Evolutionary conservation across 1,284 basidiomycete genomes (phyloP).

Genomic region (Takashimella tepidaria): DNA sequence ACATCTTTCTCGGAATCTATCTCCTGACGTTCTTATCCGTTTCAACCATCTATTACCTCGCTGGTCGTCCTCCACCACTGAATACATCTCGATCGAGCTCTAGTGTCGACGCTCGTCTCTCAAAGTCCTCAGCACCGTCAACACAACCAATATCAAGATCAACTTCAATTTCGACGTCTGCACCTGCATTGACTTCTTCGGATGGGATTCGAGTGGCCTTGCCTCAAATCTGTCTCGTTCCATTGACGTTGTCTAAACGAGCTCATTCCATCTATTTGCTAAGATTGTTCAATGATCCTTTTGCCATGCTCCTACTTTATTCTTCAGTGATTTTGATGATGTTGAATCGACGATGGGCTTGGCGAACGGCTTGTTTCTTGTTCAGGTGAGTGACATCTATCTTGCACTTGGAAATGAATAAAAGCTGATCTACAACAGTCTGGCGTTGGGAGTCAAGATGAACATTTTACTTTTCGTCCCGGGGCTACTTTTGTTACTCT

Average conservation of each 20-base stretch:
- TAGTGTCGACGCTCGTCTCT: no score
- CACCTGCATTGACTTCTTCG: not conserved
- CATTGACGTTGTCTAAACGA: constrained; percentile 82
- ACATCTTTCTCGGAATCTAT: constrained; percentile 71
- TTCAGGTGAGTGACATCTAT: constrained; percentile 53
- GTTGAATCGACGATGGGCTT: constrained; percentile 60
- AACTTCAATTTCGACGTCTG: not conserved
- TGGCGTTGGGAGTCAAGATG: constrained; percentile 93
- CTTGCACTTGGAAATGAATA: not conserved
- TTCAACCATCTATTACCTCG: constrained; percentile 63
- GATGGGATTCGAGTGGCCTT: constrained; percentile 44
- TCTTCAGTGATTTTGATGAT: constrained; percentile 51
- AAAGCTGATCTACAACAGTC: constrained; percentile 50
- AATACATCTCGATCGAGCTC: not conserved
- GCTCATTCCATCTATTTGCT: constrained; percentile 90
- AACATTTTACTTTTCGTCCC: constrained; percentile 89
- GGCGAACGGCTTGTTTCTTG: constrained; percentile 26
- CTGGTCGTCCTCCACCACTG: constrained; percentile 30
- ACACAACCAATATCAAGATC: no score
- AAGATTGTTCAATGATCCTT: constrained; percentile 92
- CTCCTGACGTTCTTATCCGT: constrained; percentile 60
- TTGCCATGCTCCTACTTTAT: constrained; percentile 62
- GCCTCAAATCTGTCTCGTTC: constrained; percentile 73
- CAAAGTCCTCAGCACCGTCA: no score
- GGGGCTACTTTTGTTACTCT: constrained; percentile 71